A percentile compares a stretch with the other conserved stretches of the same genome.
Evolutionary conservation across 768 basidiomycete genomes (phyloP).

Genomic region (Infundibulicybe gibba): DNA sequence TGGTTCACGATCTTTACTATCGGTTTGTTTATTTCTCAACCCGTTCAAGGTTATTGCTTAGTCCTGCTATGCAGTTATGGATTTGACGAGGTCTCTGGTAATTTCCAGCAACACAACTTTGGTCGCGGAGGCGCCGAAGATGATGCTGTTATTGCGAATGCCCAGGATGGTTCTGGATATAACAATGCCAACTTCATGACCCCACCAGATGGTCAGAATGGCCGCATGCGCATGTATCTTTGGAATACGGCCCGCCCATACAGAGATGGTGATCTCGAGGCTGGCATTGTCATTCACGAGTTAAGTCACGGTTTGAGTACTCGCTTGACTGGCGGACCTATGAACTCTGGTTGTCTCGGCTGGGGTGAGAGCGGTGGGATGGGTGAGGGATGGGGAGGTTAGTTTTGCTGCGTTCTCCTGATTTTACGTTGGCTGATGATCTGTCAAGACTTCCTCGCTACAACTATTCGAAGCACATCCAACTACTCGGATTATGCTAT

Average conservation of each 20-base stretch:
- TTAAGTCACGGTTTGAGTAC: slow-evolving; percentile 88
- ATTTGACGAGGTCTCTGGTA: slow-evolving; percentile 87
- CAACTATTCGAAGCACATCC: slow-evolving; percentile 74
- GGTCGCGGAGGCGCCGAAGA: slow-evolving; percentile 82
- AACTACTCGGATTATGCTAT: slow-evolving; percentile 80
- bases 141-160: slow-evolving; percentile 92
- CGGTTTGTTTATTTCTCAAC: slow-evolving; percentile 31
- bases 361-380: slow-evolving; percentile 97
- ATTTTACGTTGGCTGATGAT: background rate
- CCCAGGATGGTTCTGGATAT: slow-evolving; percentile 92
- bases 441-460: slow-evolving; percentile 72
- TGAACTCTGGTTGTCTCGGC: slow-evolving; percentile 89
- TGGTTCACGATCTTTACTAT: slow-evolving; percentile 82
- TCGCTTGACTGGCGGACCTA: slow-evolving; percentile 90
- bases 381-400: slow-evolving; percentile 96
- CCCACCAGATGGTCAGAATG: slow-evolving; percentile 80
- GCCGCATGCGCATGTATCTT: slow-evolving; percentile 93
- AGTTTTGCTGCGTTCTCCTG: slow-evolving; percentile 6
- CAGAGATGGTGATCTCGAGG: slow-evolving; percentile 93
- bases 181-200: slow-evolving; percentile 94
- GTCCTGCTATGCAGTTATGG: slow-evolving; percentile 54
- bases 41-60: background rate
- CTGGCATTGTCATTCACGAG: slow-evolving; percentile 95
- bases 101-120: slow-evolving; percentile 99
- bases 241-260: slow-evolving; percentile 92